Evolutionary conservation across 352 stramenopile genomes (phyloP).

Genomic region (Phytophthora aleatoria): DNA sequence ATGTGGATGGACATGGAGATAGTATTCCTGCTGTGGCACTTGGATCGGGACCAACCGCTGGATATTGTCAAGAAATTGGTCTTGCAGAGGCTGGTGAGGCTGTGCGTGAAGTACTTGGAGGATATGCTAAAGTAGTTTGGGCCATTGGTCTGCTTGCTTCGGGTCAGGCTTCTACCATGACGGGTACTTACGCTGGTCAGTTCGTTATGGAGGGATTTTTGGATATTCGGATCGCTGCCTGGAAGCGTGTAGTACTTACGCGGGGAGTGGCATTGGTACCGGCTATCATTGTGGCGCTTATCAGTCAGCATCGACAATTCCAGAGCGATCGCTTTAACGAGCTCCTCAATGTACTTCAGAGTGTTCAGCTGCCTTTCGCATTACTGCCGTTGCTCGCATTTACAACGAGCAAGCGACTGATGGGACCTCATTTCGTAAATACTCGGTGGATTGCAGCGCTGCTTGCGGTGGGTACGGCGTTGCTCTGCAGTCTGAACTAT

Average conservation of each 20-base stretch:
- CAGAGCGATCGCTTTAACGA: slow-evolving; percentile 78
- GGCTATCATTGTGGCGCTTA: slow-evolving; percentile 72
- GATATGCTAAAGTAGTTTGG: slow-evolving; percentile 80
- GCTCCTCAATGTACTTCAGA: slow-evolving; percentile 88
- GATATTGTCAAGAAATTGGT: slow-evolving; percentile 84
- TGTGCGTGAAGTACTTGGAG: slow-evolving; percentile 63
- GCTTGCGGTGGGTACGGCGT: slow-evolving; percentile 43
- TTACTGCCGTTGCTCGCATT: slow-evolving; percentile 86
- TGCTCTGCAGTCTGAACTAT: slow-evolving; percentile 73
- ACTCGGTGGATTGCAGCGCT: slow-evolving; percentile 36
- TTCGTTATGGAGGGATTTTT: slow-evolving; percentile 96
- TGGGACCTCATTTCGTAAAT: slow-evolving; percentile 66
- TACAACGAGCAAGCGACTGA: slow-evolving; percentile 55
- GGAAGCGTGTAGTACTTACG: slow-evolving; percentile 87
- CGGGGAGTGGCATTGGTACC: slow-evolving; percentile 85
- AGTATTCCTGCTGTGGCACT: background rate
- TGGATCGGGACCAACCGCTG: slow-evolving; percentile 33
- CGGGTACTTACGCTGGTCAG: slow-evolving; percentile 93
- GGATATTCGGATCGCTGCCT: slow-evolving; percentile 78
- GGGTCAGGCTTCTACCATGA: slow-evolving; percentile 92
- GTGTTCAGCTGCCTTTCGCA: slow-evolving; percentile 87
- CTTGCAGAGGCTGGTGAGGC: slow-evolving; percentile 72
- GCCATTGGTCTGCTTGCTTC: slow-evolving; percentile 91
- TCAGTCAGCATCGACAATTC: slow-evolving; percentile 51
- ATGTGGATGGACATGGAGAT: slow-evolving; percentile 44